These are phyloP conservation scores for Heliamphora exappendiculata DNA, from an alignment of 148 eudicot genomes.

Conservation along the genomic window DNA sequence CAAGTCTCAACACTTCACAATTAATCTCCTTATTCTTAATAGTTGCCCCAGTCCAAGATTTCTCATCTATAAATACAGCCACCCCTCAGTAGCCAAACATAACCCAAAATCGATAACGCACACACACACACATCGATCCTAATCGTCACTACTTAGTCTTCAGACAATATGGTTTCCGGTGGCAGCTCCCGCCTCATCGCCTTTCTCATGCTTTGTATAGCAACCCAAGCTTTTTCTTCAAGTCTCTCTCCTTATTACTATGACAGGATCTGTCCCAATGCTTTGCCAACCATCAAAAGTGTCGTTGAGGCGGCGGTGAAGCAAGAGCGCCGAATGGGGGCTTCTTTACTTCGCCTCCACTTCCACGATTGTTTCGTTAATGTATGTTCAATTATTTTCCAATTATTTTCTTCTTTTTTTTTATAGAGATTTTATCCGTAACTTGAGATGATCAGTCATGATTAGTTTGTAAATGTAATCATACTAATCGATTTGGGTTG, in stretches of 20 bases:
- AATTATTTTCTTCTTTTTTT: neutral
- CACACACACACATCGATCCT: neutral
- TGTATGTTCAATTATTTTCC: constrained; percentile 2
- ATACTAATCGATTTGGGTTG: too few relatives aligned
- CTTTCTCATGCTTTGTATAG: neutral
- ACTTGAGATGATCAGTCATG: too few relatives aligned
- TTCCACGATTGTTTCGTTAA: constrained; percentile 34
- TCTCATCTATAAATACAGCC: neutral
- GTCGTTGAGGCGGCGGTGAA: constrained; percentile 15
- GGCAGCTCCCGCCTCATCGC: constrained; percentile 1
- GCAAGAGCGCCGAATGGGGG: constrained; percentile 30
- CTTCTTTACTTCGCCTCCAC: constrained; percentile 29
- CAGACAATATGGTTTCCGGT: neutral
- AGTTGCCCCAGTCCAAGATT: neutral
- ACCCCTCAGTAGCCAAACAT: neutral
- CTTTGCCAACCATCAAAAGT: constrained; percentile 26
- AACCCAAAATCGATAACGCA: neutral
- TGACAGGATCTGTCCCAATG: constrained; percentile 20
- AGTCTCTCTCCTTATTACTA: constrained; percentile 19
- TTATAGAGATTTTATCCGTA: neutral
- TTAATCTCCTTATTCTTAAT: neutral
- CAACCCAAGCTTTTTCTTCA: constrained; percentile 1
- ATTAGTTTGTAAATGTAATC: too few relatives aligned
- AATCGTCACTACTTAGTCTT: neutral
- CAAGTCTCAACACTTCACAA: neutral